phyloP scores from a whole-genome alignment of 2,329 filamentous ascomycete species.

The Monosporascus sp. region DNA sequence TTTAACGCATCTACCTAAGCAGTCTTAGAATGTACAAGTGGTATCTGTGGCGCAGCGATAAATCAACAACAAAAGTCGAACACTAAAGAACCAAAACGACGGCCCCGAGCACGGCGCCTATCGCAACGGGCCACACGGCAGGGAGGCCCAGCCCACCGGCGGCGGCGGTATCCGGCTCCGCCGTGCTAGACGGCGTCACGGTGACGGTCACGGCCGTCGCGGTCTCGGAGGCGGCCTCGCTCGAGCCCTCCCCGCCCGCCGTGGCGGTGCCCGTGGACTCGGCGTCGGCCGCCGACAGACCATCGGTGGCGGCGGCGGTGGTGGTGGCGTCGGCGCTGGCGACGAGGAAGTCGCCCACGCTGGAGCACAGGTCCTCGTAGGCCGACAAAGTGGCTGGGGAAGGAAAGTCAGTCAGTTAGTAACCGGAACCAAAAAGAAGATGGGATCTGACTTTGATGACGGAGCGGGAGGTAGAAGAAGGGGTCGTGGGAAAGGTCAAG shows the following conservation, averaged over 20 bases:
- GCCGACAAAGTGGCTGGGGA: background rate
- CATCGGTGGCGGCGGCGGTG: background rate
- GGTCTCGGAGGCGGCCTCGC: background rate
- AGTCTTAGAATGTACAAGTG: too few relatives aligned
- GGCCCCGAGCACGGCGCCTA: background rate
- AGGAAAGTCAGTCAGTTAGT: background rate
- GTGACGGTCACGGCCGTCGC: slow-evolving; percentile 5
- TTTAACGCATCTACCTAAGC: too few relatives aligned
- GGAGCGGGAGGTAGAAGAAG: too few relatives aligned
- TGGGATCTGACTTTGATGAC: background rate
- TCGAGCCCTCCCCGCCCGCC: background rate
- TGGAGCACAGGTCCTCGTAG: background rate
- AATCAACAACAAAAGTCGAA: background rate
- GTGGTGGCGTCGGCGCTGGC: background rate
- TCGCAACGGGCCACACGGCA: background rate
- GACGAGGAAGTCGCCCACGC: slow-evolving; percentile 1
- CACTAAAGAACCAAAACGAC: background rate
- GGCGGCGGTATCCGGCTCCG: background rate
- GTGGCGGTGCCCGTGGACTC: background rate
- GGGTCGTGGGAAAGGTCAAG: background rate
- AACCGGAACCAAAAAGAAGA: background rate
- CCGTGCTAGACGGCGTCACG: background rate
- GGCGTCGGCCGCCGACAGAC: too few relatives aligned
- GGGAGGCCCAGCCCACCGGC: background rate
- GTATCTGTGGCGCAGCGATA: too few relatives aligned